Conservation (phyloP, 768 basidiomycete species). For the Podaxis sp. region DNA sequence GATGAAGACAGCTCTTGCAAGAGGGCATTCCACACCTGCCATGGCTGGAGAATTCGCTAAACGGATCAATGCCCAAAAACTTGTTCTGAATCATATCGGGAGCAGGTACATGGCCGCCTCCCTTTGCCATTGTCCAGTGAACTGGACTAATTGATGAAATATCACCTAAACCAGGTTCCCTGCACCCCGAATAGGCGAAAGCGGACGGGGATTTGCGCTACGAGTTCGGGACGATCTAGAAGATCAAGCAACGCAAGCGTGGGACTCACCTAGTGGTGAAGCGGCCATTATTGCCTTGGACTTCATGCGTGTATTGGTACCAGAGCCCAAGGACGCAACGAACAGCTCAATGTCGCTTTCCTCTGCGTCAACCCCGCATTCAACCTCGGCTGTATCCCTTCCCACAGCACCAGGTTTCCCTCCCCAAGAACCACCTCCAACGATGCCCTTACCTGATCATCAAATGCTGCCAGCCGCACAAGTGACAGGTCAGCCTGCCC, state of each 20-base stretch:
- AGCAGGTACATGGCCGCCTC: slow-evolving; percentile 38
- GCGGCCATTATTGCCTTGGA: slow-evolving; percentile 52
- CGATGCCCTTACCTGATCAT: not conserved
- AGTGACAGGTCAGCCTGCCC: slow-evolving; percentile 6
- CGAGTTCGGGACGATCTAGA: slow-evolving; percentile 56
- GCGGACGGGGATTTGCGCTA: slow-evolving; percentile 29
- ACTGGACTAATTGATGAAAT: not conserved
- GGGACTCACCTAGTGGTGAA: slow-evolving; percentile 36
- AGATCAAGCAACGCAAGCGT: slow-evolving; percentile 56
- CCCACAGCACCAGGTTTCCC: not conserved
- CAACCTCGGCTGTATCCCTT: not conserved
- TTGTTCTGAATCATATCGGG: slow-evolving; percentile 80
- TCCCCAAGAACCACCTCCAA: not conserved
- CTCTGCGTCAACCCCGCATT: not conserved
- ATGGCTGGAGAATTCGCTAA: slow-evolving; percentile 79
- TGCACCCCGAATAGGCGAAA: slow-evolving; percentile 32
- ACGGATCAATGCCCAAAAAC: slow-evolving; percentile 47
- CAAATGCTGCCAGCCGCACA: not conserved
- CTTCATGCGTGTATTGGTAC: slow-evolving; percentile 45
- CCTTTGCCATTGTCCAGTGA: not conserved
- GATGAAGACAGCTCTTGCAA: slow-evolving; percentile 45
- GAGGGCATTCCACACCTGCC: slow-evolving; percentile 75
- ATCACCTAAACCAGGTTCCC: slow-evolving; percentile 39
- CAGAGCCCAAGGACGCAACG: slow-evolving; percentile 15
- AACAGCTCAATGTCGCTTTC: not conserved